phyloP scores from a whole-genome alignment of 495 filamentous ascomycete species.

The Neurospora intermedia region DNA sequence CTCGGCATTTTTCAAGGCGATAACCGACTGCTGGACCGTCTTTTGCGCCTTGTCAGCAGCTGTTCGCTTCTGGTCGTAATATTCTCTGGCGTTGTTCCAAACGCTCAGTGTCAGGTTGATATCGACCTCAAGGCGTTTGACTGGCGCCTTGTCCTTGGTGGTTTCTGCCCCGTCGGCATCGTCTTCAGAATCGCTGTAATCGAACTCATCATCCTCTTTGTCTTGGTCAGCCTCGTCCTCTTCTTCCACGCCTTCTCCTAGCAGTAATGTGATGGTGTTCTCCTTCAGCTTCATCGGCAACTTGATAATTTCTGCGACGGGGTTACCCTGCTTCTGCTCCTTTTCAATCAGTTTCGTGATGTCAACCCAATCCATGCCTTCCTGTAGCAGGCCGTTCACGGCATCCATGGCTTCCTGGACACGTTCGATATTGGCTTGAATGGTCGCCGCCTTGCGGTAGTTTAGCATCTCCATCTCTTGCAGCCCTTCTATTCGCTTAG shows the following conservation, averaged over 20 bases:
- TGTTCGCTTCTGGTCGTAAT: conserved; percentile 77
- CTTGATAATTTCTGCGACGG: conserved; percentile 79
- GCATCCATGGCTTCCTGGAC: conserved; percentile 88
- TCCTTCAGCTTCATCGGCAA: conserved; percentile 80
- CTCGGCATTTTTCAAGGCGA: conserved; percentile 80
- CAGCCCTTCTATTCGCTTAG: conserved; percentile 69
- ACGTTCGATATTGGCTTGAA: conserved; percentile 77
- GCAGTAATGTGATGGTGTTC: conserved; percentile 72
- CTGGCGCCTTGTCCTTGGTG: conserved; percentile 28
- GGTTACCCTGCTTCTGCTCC: conserved; percentile 69
- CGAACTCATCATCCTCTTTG: conserved; percentile 54
- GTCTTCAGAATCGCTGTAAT: conserved; percentile 57
- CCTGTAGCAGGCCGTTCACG: conserved; percentile 75
- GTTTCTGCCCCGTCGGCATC: conserved; percentile 46
- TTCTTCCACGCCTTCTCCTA: conserved; percentile 58
- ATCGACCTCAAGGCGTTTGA: conserved; percentile 58
- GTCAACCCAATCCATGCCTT: conserved; percentile 96
- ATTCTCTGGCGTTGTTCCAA: conserved; percentile 82
- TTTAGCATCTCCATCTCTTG: conserved; percentile 72
- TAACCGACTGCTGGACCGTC: conserved; percentile 69
- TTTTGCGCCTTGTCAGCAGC: conserved; percentile 80
- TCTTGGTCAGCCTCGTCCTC: conserved; percentile 44
- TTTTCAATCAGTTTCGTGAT: conserved; percentile 78
- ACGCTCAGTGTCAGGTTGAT: conserved; percentile 71
- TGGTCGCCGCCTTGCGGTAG: conserved; percentile 76